Base-by-base conservation (phyloP, 2,329 filamentous ascomycete genomes). In the Colletotrichum navitas region DNA sequence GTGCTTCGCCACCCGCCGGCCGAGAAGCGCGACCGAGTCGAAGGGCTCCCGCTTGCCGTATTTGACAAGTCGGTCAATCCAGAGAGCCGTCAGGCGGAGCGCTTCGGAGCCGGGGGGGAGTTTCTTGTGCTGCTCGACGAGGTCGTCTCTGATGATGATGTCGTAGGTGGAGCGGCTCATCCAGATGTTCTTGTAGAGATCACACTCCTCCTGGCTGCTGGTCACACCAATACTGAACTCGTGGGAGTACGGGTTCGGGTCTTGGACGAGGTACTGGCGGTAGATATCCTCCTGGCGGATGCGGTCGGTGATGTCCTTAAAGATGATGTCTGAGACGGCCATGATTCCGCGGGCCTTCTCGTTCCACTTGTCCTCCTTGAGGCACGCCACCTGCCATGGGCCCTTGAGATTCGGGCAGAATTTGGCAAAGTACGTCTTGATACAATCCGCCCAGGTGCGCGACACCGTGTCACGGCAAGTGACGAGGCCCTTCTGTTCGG, bases 161-260 rank as follows among this genome's bases (percentile, higher is more conserved):
- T 64, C 34, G 65, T 69, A 68, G 5, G 49, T 29, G 24, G 51
- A n/a, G 5, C n/a, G 45, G 21, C 29, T 34, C 61, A 73, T 45
- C 72, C 72, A 74, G 36, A 74, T 54, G 45, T 60, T 62, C 41
- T 63, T 43, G 62, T 66, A 74, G 6, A 74, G 14, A 5, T 52
- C 43, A 32, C 60, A 36, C 61, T 73, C 61, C 5, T 52, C 43
- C 29, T 45, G 10, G 29, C 14, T 51, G 51, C 36, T 49, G 39
- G 72, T 74, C 18, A 74, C 64, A 24, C 72, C 72, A 34, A 65
- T 45, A 1, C 14, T 18, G 61, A 58, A 73, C 55, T 65, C 65
- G 45, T 72, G 58, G 1, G 47, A 39, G 62, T 74, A 74, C 14
- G 65, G 66, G 69, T 73, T 74, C 16, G 65, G 59, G 55, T 74